phyloP scores from a whole-genome alignment of 2,329 filamentous ascomycete species.

The Cordyceps javanica region DNA sequence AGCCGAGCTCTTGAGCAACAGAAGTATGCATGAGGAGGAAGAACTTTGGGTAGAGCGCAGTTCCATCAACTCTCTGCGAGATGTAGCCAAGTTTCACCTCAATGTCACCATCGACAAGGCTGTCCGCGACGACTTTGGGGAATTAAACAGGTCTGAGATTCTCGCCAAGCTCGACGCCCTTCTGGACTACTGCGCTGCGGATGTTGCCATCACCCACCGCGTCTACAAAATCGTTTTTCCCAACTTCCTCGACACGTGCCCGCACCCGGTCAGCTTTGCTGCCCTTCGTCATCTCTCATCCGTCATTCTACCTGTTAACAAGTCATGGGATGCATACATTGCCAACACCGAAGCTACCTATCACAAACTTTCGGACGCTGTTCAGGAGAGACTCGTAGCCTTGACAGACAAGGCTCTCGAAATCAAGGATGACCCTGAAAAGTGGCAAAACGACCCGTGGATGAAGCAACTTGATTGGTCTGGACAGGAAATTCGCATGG shows the following conservation, averaged over 20 bases:
- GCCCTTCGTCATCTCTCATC: slow-evolving; percentile 88
- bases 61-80: slow-evolving; percentile 88
- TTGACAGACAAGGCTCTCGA: slow-evolving; percentile 73
- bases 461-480: slow-evolving; percentile 91
- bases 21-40: slow-evolving; percentile 75
- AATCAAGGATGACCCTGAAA: slow-evolving; percentile 60
- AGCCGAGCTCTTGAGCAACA: slow-evolving; percentile 61
- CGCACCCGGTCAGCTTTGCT: slow-evolving; percentile 95
- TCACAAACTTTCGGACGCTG: slow-evolving; percentile 65
- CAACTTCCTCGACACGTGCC: slow-evolving; percentile 81
- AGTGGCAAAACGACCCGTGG: slow-evolving; percentile 82
- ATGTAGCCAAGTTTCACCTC: slow-evolving; percentile 95
- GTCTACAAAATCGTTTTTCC: slow-evolving; percentile 95
- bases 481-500: slow-evolving; percentile 84
- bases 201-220: slow-evolving; percentile 86
- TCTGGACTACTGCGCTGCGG: slow-evolving; percentile 88
- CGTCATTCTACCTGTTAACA: slow-evolving; percentile 84
- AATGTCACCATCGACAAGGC: slow-evolving; percentile 88
- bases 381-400: slow-evolving; percentile 66
- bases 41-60: slow-evolving; percentile 94
- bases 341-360: slow-evolving; percentile 81
- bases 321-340: slow-evolving; percentile 82
- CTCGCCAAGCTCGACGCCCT: slow-evolving; percentile 69
- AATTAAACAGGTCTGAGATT: slow-evolving; percentile 67
- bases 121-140: slow-evolving; percentile 78